A percentile compares a stretch with the other conserved stretches of the same genome.
phyloP scores from a whole-genome alignment of 331 rosid species.

The Quercus lobata region DNA sequence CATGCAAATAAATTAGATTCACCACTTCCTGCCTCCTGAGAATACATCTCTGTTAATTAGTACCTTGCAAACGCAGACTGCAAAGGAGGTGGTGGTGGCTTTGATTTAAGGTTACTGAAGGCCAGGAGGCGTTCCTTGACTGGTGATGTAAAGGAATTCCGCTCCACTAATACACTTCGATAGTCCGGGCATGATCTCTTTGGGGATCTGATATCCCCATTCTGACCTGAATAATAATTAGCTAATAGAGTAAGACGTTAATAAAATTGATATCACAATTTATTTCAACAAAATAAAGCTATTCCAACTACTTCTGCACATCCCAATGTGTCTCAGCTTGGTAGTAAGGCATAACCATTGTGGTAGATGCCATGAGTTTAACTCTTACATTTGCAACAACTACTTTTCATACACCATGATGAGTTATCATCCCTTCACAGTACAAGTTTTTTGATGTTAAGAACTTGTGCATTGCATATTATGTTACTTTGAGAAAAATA shows the following conservation, averaged over 20 bases:
- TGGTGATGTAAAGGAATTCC: slow-evolving; percentile 85
- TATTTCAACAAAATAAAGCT: not conserved
- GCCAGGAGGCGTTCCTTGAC: slow-evolving; percentile 78
- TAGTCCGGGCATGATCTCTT: slow-evolving; percentile 63
- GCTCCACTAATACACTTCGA: slow-evolving; percentile 65
- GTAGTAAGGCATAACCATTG: not conserved
- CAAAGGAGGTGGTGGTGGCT: slow-evolving; percentile 74
- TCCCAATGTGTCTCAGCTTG: not conserved
- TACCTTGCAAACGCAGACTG: slow-evolving; percentile 98
- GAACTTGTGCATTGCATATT: not conserved
- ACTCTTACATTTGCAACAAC: not conserved
- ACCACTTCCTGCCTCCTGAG: slow-evolving; percentile 4
- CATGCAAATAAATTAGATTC: slow-evolving; percentile 10
- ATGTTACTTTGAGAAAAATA: not conserved
- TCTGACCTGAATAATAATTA: slow-evolving; percentile 58
- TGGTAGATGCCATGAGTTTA: not conserved
- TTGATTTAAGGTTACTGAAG: slow-evolving; percentile 66
- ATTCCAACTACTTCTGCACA: not conserved
- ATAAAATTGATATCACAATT: not conserved
- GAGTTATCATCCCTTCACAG: not conserved
- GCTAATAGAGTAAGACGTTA: not conserved
- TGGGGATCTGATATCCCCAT: slow-evolving; percentile 87
- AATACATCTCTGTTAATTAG: not conserved
- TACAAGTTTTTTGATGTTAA: not conserved
- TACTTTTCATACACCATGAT: not conserved